These are phyloP conservation scores for Gymnopus androsaceus DNA, from an alignment of 1,284 basidiomycete species.

Conservation along the genomic window DNA sequence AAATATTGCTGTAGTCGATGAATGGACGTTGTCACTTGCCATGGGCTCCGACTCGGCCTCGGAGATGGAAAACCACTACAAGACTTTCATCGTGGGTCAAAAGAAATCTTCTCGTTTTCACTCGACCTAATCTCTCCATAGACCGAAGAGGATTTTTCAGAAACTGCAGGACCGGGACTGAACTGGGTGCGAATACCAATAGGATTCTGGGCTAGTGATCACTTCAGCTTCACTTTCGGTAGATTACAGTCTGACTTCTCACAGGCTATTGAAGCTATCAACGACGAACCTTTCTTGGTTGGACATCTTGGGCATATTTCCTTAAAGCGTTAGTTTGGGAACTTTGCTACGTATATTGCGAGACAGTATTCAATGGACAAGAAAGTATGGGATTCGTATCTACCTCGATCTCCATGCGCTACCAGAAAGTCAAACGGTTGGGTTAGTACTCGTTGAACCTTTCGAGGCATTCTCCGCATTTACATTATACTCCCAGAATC, in stretches of 20 bases:
- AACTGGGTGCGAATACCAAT: conserved; percentile 82
- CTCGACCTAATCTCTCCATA: conserved; percentile 17
- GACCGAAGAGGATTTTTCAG: conserved; percentile 81
- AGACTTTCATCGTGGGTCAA: conserved; percentile 69
- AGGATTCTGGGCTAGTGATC: conserved; percentile 67
- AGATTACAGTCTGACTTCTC: neutral
- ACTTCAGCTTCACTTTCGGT: neutral
- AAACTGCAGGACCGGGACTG: conserved; percentile 78
- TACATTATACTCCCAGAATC: neutral
- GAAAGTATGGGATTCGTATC: conserved; percentile 90
- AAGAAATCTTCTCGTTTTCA: neutral
- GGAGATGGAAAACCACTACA: conserved; percentile 81
- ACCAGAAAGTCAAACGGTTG: conserved; percentile 78
- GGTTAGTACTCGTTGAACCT: conserved; percentile 32
- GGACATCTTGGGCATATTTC: conserved; percentile 60
- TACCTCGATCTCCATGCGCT: conserved; percentile 81
- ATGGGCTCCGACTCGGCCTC: conserved; percentile 58
- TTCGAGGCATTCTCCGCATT: neutral
- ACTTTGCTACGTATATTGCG: neutral
- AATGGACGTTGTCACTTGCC: conserved; percentile 75
- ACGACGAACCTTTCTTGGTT: conserved; percentile 59
- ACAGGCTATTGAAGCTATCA: conserved; percentile 55
- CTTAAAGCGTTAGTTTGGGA: conserved; percentile 29
- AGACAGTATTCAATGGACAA: conserved; percentile 77
- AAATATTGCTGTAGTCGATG: conserved; percentile 60